phyloP scores from a whole-genome alignment of 208 protist species.

The Dictyostelium gargantuum region DNA sequence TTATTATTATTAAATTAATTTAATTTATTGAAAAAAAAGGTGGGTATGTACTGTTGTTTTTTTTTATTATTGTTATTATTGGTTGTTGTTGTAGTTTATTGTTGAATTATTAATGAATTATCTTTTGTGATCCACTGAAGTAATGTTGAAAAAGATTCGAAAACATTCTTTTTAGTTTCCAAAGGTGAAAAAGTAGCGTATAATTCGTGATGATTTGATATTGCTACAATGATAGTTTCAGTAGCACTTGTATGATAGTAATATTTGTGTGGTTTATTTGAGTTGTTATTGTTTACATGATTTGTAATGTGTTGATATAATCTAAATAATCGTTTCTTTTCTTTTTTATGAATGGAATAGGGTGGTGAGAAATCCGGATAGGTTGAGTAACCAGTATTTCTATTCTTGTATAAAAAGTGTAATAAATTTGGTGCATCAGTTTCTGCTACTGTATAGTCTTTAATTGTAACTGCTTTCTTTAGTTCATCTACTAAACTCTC shows the following conservation, averaged over 20 bases:
- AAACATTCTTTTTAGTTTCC: conserved; percentile 66
- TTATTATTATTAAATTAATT: not conserved
- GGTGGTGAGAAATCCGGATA: conserved; percentile 45
- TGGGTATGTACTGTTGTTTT: not conserved
- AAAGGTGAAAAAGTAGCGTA: conserved; percentile 80
- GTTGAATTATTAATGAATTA: not conserved
- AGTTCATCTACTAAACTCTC: conserved; percentile 20
- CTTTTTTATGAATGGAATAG: conserved; percentile 33
- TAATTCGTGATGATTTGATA: conserved; percentile 75
- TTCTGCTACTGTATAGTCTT: not conserved
- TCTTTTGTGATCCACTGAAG: conserved; percentile 80
- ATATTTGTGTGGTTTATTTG: conserved; percentile 71
- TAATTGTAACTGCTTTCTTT: conserved; percentile 2
- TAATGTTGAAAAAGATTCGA: conserved; percentile 67
- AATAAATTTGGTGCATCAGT: conserved; percentile 25
- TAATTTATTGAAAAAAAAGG: conserved; percentile 5
- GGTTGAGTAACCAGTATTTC: not conserved
- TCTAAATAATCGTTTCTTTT: conserved; percentile 71
- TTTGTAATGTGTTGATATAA: conserved; percentile 70
- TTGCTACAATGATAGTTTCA: conserved; percentile 77
- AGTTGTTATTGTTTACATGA: conserved; percentile 2
- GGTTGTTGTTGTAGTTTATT: too few species aligned
- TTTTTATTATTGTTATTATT: not conserved
- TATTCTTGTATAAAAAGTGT: conserved; percentile 67
- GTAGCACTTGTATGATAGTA: conserved; percentile 70